Evolutionary conservation across 169 alveolate species (phyloP), one percentile per base, ranked within the genome.

Genomic region (Toxoplasma gondii): DNA sequence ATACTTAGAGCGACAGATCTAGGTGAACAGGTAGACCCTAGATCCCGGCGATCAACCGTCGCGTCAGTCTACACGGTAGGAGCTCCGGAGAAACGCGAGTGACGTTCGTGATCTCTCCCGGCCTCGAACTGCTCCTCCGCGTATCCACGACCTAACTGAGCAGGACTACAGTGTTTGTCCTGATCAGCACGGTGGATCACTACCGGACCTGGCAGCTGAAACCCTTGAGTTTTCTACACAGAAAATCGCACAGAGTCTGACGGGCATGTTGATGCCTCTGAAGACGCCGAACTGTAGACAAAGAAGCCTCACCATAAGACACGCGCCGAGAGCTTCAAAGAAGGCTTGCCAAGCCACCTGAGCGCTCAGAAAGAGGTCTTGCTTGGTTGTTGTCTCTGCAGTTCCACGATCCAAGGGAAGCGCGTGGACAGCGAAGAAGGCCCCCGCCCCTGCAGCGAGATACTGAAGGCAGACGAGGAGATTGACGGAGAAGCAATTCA

Each of bases 271-370:
- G 74, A 1, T 64, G 74, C 7, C 9, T 10, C n/a, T 31, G 31
- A 27, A 16, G 74, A 22, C 22, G 7, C n/a, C 74, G 1, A 31
- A 49, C 4, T 12, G 58, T 4, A 12, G 4, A 12, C 34, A 12
- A 16, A 16, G 4, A 16, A 1, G 9, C 5, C 86, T 78, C 24
- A 78, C 86, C 86, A 78, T 78, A 31, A 78, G 86, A 27, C 39
- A 78, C 2, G 86, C 86, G 39, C 86, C 86, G 19, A 78, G 86
- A 19, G 86, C 86, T n/a, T 78, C 86, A 19, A 31, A 10, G 86
- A 78, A 1, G 44, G 49, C 45, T 17, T 0, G 45, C 49, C 86
- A 36, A 19, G 86, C 86, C 44, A 78, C 45, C 19, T 36, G 86
- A 16, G 86, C 9, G n/a, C 49, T 17, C 45, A 78, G 24, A 38